Evolutionary conservation across 1,284 basidiomycete genomes (phyloP).

Genomic region (Leccinum pachyderme): DNA sequence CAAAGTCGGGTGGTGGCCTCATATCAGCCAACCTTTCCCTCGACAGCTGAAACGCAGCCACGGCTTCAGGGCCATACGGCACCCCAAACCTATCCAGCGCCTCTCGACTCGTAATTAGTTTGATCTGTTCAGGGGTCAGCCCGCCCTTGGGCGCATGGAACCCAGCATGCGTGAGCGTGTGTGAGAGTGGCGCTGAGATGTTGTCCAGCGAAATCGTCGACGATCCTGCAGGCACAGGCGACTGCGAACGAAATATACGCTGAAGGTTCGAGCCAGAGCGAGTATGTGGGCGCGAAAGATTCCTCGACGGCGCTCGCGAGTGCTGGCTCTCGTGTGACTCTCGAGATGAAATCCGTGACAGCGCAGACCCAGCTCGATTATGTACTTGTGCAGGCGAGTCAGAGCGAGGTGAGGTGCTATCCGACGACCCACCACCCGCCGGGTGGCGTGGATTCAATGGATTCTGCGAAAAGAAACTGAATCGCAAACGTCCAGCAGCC

Average conservation of each 20-base stretch:
- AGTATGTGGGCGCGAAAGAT: conserved; percentile 25
- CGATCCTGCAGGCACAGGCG: conserved; percentile 34
- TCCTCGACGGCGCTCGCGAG: conserved; percentile 16
- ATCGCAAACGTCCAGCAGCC: conserved; percentile 17
- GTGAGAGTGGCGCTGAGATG: conserved; percentile 50
- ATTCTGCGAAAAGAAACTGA: conserved; percentile 26
- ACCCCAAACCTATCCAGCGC: conserved; percentile 47
- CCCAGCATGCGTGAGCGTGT: conserved; percentile 48
- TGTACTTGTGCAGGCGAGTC: conserved; percentile 13
- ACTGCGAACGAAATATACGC: conserved; percentile 16
- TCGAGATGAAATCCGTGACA: conserved; percentile 22
- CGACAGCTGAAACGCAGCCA: conserved; percentile 39
- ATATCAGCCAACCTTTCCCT: conserved; percentile 30
- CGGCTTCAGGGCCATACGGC: conserved; percentile 50
- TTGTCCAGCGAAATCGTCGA: conserved; percentile 45
- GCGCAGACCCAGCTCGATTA: conserved; percentile 14
- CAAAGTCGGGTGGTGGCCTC: conserved; percentile 36
- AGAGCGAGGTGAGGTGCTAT: conserved; percentile 2
- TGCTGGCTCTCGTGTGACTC: conserved; percentile 29
- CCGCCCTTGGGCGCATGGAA: conserved; percentile 49
- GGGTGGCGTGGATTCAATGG: conserved; percentile 16
- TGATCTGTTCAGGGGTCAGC: conserved; percentile 50
- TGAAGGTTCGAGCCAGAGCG: conserved; percentile 36
- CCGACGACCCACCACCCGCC: not conserved
- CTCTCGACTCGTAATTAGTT: conserved; percentile 47